phyloP scores from a whole-genome alignment of 495 filamentous ascomycete genomes.

The Hypoxylon intermedium region DNA sequence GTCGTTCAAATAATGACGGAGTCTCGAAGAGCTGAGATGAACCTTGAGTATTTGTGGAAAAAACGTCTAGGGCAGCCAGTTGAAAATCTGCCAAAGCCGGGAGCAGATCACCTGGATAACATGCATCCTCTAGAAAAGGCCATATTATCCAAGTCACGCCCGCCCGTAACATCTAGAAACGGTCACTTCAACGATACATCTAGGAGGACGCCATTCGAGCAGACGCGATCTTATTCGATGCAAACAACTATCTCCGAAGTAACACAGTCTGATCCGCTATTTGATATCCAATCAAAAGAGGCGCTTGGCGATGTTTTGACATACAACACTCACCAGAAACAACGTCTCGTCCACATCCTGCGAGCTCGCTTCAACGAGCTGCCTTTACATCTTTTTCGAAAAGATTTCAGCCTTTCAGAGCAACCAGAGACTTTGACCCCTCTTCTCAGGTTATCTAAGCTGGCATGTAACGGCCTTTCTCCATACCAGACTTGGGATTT shows the following conservation, averaged over 20 bases:
- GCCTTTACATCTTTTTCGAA: constrained; percentile 10
- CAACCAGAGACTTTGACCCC: constrained; percentile 8
- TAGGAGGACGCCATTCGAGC: constrained; percentile 22
- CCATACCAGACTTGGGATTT: constrained; percentile 41
- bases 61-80: constrained; percentile 54
- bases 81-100: constrained; percentile 23
- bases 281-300: constrained; percentile 15
- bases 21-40: constrained; percentile 80
- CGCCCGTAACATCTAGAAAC: constrained; percentile 2
- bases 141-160: constrained; percentile 34
- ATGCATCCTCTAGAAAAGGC: constrained; percentile 41
- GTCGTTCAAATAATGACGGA: constrained; percentile 93
- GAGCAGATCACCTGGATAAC: constrained; percentile 31
- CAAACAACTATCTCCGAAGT: background rate
- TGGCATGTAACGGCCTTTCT: constrained; percentile 36
- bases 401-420: background rate
- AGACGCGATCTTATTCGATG: constrained; percentile 34
- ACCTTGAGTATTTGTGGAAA: constrained; percentile 83
- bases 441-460: constrained; percentile 38
- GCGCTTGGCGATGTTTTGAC: constrained; percentile 26
- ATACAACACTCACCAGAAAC: constrained; percentile 36
- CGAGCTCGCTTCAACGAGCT: constrained; percentile 17
- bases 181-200: constrained; percentile 18
- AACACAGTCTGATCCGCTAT: constrained; percentile 7
- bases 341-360: constrained; percentile 35